phyloP scores from a whole-genome alignment of 2,329 filamentous ascomycete genomes.

The Xylaria sp. region DNA sequence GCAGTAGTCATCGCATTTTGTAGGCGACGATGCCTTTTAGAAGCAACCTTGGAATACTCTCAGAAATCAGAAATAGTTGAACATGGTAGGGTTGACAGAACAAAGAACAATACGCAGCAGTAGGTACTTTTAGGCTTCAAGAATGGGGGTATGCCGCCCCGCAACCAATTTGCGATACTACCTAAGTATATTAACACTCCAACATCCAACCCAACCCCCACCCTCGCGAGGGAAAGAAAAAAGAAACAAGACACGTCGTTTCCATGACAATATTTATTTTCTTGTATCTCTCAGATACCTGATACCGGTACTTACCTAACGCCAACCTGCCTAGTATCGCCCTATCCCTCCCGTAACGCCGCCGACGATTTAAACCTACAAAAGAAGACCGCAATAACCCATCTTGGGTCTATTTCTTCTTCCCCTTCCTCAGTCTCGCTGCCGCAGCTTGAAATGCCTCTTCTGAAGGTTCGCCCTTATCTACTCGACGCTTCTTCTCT shows the following conservation, averaged over 20 bases:
- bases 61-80: slow-evolving; percentile 28
- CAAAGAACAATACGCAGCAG: slow-evolving; percentile 24
- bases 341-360: slow-evolving; percentile 24
- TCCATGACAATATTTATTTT: not conserved
- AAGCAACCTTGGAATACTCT: slow-evolving; percentile 30
- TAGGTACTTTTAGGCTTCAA: slow-evolving; percentile 33
- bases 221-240: not conserved
- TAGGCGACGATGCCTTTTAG: slow-evolving; percentile 30
- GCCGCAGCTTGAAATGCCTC: slow-evolving; percentile 69
- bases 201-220: no score
- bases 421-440: slow-evolving; percentile 56
- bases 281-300: not conserved
- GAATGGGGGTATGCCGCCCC: slow-evolving; percentile 19
- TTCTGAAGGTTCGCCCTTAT: slow-evolving; percentile 72
- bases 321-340: slow-evolving; percentile 11
- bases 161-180: no score
- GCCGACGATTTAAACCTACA: slow-evolving; percentile 17
- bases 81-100: slow-evolving; percentile 31
- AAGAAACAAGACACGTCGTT: not conserved
- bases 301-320: slow-evolving; percentile 6
- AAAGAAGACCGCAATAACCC: slow-evolving; percentile 13
- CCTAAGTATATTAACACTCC: not conserved
- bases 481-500: slow-evolving; percentile 49
- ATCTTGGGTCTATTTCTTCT: slow-evolving; percentile 36
- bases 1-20: slow-evolving; percentile 59